phyloP scores from a whole-genome alignment of 2,329 filamentous ascomycete species.

The Fusarium transvaalense region DNA sequence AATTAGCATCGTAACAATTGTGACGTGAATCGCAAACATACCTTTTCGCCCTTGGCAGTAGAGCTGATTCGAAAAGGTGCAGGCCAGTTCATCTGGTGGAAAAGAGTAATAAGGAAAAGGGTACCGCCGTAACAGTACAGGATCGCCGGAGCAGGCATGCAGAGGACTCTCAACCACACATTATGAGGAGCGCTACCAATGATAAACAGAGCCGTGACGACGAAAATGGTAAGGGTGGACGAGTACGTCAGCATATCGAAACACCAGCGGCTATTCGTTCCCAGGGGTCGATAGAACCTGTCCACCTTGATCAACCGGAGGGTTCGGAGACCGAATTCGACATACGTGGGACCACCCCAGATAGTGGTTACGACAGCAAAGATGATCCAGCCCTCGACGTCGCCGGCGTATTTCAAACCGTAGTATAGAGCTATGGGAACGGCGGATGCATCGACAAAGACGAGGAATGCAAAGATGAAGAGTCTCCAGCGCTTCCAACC shows the following conservation, averaged over 20 bases:
- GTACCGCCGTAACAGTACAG: slow-evolving; percentile 61
- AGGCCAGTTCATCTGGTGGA: slow-evolving; percentile 54
- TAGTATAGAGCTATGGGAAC: slow-evolving; percentile 67
- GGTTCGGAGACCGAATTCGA: slow-evolving; percentile 64
- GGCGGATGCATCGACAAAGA: slow-evolving; percentile 59
- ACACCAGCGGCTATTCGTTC: slow-evolving; percentile 60
- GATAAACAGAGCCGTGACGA: slow-evolving; percentile 64
- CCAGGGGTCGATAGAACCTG: slow-evolving; percentile 64
- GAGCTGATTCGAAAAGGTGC: slow-evolving; percentile 75
- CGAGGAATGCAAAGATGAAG: slow-evolving; percentile 61
- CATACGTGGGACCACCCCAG: slow-evolving; percentile 67
- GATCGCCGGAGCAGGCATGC: slow-evolving; percentile 65
- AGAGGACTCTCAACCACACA: slow-evolving; percentile 63
- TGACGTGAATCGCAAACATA: slow-evolving; percentile 22
- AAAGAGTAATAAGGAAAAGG: slow-evolving; percentile 55
- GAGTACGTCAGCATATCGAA: slow-evolving; percentile 64
- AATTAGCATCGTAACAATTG: slow-evolving; percentile 43
- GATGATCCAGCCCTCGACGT: slow-evolving; percentile 57
- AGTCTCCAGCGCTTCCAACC: slow-evolving; percentile 58
- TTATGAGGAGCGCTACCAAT: slow-evolving; percentile 64
- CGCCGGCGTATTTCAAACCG: slow-evolving; percentile 58
- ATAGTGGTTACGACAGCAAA: slow-evolving; percentile 68
- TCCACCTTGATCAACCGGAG: slow-evolving; percentile 62
- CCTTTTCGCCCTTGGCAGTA: slow-evolving; percentile 66
- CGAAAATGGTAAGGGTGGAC: slow-evolving; percentile 61